These are phyloP conservation scores for Ogataea sp. DNA, from an alignment of 805 yeast species.

Conservation along the genomic window DNA sequence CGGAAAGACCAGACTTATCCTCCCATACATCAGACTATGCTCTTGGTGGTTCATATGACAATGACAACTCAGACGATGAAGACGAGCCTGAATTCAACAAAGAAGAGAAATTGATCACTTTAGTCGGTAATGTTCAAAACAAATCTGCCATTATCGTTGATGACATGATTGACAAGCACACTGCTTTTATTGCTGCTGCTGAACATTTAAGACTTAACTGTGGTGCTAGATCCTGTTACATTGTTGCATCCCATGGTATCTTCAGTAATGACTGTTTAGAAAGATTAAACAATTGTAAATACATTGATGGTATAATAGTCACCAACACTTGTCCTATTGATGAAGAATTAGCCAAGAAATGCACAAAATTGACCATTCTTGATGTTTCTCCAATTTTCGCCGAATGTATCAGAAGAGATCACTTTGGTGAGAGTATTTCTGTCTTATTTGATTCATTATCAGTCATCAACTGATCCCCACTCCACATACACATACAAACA, in stretches of 20 bases:
- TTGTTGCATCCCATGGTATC: slow-evolving; percentile 94
- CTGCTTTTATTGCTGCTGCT: slow-evolving; percentile 93
- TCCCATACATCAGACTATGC: slow-evolving; percentile 36
- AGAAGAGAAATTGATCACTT: slow-evolving; percentile 83
- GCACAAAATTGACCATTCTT: slow-evolving; percentile 72
- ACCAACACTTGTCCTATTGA: slow-evolving; percentile 94
- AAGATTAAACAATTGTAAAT: slow-evolving; percentile 64
- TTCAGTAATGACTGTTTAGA: slow-evolving; percentile 85
- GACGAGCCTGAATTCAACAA: slow-evolving; percentile 57
- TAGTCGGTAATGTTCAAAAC: slow-evolving; percentile 91
- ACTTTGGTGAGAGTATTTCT: slow-evolving; percentile 94
- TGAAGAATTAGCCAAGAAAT: slow-evolving; percentile 44
- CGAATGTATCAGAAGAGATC: slow-evolving; percentile 97
- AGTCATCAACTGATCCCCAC: slow-evolving; percentile 28
- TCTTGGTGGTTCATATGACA: slow-evolving; percentile 76
- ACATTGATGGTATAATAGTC: slow-evolving; percentile 86
- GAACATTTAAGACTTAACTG: slow-evolving; percentile 94
- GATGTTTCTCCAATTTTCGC: slow-evolving; percentile 95
- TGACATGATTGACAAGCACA: slow-evolving; percentile 96
- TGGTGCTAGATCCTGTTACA: slow-evolving; percentile 87
- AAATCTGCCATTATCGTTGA: slow-evolving; percentile 91
- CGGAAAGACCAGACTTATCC: slow-evolving; percentile 6
- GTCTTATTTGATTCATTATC: slow-evolving; percentile 86
- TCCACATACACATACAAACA: no score
- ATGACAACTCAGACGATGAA: slow-evolving; percentile 81